Conservation (phyloP, 352 stramenopile species). For the Pythium dissimile region DNA sequence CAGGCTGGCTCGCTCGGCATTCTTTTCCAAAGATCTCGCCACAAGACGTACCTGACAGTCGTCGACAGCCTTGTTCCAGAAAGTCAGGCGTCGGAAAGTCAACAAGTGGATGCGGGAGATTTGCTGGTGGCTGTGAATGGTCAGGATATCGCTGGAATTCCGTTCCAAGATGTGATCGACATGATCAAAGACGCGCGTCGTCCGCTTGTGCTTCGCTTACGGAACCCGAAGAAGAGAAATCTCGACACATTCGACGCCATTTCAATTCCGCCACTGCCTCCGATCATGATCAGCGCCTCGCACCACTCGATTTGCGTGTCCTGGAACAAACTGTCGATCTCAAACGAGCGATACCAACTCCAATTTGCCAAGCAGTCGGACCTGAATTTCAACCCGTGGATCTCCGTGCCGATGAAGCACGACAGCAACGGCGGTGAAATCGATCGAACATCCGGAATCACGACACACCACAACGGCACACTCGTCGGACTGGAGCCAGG, state of each 20-base stretch:
- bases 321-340: conserved; percentile 28
- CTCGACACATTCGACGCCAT: conserved; percentile 55
- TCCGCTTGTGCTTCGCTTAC: conserved; percentile 65
- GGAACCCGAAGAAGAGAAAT: conserved; percentile 47
- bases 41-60: conserved; percentile 65
- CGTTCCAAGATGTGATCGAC: conserved; percentile 75
- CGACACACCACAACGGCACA: conserved; percentile 27
- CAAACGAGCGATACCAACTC: conserved; percentile 32
- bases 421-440: conserved; percentile 17
- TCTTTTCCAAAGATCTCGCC: conserved; percentile 69
- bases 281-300: conserved; percentile 51
- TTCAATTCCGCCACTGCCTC: conserved; percentile 50
- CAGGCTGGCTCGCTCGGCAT: conserved; percentile 71
- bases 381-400: conserved; percentile 37
- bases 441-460: conserved; percentile 18
- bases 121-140: conserved; percentile 74
- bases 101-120: conserved; percentile 66
- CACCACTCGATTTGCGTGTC: conserved; percentile 37
- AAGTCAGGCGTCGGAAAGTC: conserved; percentile 68
- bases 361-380: conserved; percentile 42
- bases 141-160: conserved; percentile 50
- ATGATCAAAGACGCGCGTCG: conserved; percentile 67
- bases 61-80: conserved; percentile 82
- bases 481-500: conserved; percentile 35
- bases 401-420: conserved; percentile 33